Evolutionary conservation across 257 asterid species (phyloP).

Genomic region (Dorcoceras hygrometricum): DNA sequence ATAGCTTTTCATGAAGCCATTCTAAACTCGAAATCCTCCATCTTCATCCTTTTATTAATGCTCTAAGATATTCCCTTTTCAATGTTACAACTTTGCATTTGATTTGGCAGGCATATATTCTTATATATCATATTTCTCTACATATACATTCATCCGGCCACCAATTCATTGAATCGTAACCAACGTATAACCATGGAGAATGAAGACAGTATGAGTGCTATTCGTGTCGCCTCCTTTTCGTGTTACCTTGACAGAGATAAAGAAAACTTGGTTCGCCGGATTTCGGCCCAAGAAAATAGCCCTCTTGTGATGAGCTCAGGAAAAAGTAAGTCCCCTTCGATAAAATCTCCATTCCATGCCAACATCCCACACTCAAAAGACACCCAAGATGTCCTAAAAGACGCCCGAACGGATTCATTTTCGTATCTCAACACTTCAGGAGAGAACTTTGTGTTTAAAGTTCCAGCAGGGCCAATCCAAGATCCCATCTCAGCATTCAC

Average conservation of each 20-base stretch:
- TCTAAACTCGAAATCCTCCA: neutral
- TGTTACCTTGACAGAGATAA: slow-evolving; percentile 59
- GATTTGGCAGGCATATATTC: neutral
- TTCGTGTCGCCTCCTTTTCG: slow-evolving; percentile 80
- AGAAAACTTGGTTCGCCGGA: slow-evolving; percentile 43
- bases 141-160: neutral
- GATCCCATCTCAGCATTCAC: slow-evolving; percentile 47
- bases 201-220: slow-evolving; percentile 42
- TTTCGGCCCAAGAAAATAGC: slow-evolving; percentile 42
- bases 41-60: no score
- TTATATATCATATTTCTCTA: neutral
- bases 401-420: slow-evolving; percentile 37
- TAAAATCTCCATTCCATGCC: slow-evolving; percentile 29
- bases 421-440: slow-evolving; percentile 36
- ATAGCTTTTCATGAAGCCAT: slow-evolving; percentile 12
- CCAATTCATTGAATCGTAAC: neutral
- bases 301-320: slow-evolving; percentile 24
- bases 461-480: slow-evolving; percentile 35
- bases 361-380: slow-evolving; percentile 6
- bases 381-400: slow-evolving; percentile 20
- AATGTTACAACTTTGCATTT: no score
- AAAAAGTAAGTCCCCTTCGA: slow-evolving; percentile 23
- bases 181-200: slow-evolving; percentile 46
- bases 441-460: slow-evolving; percentile 43
- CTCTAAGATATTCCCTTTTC: neutral